These are phyloP conservation scores for Gloeostereum incarnatum DNA, from an alignment of 768 basidiomycete species.

Conservation along the genomic window DNA sequence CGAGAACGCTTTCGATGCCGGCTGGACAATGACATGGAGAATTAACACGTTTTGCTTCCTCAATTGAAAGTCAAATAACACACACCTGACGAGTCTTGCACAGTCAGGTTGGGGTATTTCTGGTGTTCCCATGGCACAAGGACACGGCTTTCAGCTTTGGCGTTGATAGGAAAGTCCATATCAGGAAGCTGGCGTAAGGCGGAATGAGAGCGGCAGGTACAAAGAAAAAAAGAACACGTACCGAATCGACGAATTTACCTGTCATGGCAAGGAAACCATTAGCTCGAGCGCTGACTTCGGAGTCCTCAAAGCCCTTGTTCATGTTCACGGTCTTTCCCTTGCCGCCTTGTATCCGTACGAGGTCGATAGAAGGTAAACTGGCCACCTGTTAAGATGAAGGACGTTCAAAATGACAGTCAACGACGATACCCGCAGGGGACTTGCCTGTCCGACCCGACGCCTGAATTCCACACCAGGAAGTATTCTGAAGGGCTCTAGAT, in stretches of 20 bases:
- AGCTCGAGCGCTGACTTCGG: slow-evolving; percentile 71
- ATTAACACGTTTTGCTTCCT: not conserved
- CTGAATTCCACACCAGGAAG: slow-evolving; percentile 67
- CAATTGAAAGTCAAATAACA: not conserved
- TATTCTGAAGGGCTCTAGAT: slow-evolving; percentile 81
- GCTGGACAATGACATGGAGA: slow-evolving; percentile 20
- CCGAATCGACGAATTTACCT: slow-evolving; percentile 55
- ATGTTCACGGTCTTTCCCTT: slow-evolving; percentile 49
- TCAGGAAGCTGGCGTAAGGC: slow-evolving; percentile 60
- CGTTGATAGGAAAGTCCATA: slow-evolving; percentile 92
- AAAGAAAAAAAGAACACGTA: slow-evolving; percentile 17
- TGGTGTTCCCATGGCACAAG: slow-evolving; percentile 88
- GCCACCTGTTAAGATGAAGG: slow-evolving; percentile 44
- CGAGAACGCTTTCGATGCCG: slow-evolving; percentile 49
- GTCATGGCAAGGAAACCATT: slow-evolving; percentile 72
- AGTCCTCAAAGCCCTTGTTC: slow-evolving; percentile 48
- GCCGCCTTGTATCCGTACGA: slow-evolving; percentile 73
- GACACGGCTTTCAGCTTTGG: slow-evolving; percentile 88
- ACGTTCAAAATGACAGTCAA: slow-evolving; percentile 1
- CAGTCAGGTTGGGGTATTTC: slow-evolving; percentile 63
- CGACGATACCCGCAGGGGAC: too few relatives aligned
- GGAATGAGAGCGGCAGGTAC: slow-evolving; percentile 2
- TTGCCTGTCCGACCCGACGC: slow-evolving; percentile 48
- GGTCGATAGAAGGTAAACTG: slow-evolving; percentile 72
- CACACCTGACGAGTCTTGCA: slow-evolving; percentile 31